Evolutionary conservation across 2,329 filamentous ascomycete species (phyloP).

Genomic region (Cladosporium halotolerans): DNA sequence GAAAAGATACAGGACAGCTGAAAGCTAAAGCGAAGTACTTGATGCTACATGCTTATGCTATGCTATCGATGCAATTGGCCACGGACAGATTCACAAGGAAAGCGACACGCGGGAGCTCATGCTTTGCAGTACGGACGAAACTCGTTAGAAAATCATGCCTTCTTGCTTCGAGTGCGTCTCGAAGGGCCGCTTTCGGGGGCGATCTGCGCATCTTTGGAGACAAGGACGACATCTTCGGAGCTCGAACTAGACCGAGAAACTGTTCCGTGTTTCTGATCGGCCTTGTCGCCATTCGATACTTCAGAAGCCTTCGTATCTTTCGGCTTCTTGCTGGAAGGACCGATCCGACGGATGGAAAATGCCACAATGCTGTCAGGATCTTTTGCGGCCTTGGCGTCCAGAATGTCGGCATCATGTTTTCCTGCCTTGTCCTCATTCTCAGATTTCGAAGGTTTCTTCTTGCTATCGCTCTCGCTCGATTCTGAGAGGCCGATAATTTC

Average conservation of each 20-base stretch:
- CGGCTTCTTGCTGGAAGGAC: background rate
- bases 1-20: too few relatives aligned
- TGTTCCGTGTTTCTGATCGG: background rate
- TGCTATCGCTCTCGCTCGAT: background rate
- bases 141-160: background rate
- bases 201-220: slow-evolving; percentile 7
- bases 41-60: too few relatives aligned
- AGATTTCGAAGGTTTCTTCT: slow-evolving; percentile 14
- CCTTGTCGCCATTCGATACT: background rate
- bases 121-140: too few relatives aligned
- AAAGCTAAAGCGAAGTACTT: too few relatives aligned
- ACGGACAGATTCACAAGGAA: too few relatives aligned
- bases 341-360: slow-evolving; percentile 10
- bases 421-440: slow-evolving; percentile 18
- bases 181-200: background rate
- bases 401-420: slow-evolving; percentile 5
- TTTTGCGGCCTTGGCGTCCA: slow-evolving; percentile 6
- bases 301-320: background rate
- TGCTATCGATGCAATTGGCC: too few relatives aligned
- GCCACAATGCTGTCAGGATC: slow-evolving; percentile 10
- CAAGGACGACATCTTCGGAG: slow-evolving; percentile 14
- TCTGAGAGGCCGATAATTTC: slow-evolving; percentile 4
- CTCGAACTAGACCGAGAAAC: background rate
- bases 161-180: slow-evolving; percentile 2
- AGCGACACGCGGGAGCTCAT: too few relatives aligned